Base-by-base conservation (phyloP, 768 basidiomycete species). In the Tricholomella constricta region DNA sequence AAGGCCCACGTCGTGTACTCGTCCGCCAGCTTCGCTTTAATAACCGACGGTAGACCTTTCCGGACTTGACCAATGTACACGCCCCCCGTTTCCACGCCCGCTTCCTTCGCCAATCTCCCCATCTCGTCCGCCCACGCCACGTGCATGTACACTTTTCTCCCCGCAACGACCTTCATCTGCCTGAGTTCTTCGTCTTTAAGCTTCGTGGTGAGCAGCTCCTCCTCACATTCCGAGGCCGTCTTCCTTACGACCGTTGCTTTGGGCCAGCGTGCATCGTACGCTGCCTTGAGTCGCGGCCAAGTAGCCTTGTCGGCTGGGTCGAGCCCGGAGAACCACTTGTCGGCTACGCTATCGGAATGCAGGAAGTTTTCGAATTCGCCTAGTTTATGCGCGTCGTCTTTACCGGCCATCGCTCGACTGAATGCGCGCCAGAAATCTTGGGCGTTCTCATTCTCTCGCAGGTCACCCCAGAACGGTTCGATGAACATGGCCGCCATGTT, bases 381-480 rank as follows among this genome's bases (percentile, higher is more conserved):
- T 15, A 31, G 3, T 26, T 45, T 4, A 14, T 19, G 25, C n/a
- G 43, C 23, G 12, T 29, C 43, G 26, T 31, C 34, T n/a, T 35
- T 35, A n/a, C 15, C 34, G 12, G 34, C 8, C 34, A 35, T 35
- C 15, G 34, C 34, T 5, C 19, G 3, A 17, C 25, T 31, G 4
- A 45, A 27, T 26, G 43, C 26, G 11, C 26, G 23, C 8, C 20
- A 12, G 17, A 45, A 45, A 23, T 45, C 43, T 3, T 45, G 43
- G 6, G 26, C n/a, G 23, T 45, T 45, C 15, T 45, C n/a, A 11
- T 45, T 23, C n/a, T 25, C 4, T 15, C 43, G 15, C 4, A 4
- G n/a, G 14, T 45, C 43, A 25, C 43, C 43, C 43, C 43, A 45
- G 15, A 45, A 45, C 1, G 43, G 43, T 45, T 45, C 26, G n/a